Evolutionary conservation across 768 basidiomycete species (phyloP), one percentile per base, ranked within the genome.

Genomic region (Mycena olivaceomarginata): DNA sequence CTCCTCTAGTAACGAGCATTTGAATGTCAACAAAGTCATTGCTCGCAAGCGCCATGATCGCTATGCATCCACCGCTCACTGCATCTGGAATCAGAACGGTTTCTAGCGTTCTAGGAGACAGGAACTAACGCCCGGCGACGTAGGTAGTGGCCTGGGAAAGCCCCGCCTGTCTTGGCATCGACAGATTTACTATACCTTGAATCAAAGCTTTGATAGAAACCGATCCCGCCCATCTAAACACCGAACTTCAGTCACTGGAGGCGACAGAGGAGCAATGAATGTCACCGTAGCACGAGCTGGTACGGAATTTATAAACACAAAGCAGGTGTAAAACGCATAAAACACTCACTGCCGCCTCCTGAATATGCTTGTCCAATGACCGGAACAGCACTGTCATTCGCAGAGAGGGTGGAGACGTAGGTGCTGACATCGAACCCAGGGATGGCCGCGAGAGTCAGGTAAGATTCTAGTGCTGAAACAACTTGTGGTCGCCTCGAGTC

Each of bases 151-250:
- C 70, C 31, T 71, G 70, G 60, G 70, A 71, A 39, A 71, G 70
- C 25, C 70, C n/a, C 70, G 62, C 70, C 70, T n/a, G 62, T 63
- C 46, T 56, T 72, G 0, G 70, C 70, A 51, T 31, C 62, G 48
- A 72, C 22, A 41, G 70, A 63, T 72, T 72, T 72, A 41, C 31
- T 64, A n/a, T 72, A 64, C 37, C 71, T 65, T 45, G 71, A 72
- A 57, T 72, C 71, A 63, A 72, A 72, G 71, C 63, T 72, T 72
- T 72, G 71, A 37, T 72, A 72, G 39, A 72, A 57, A 20, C 71
- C 71, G 51, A 72, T 5, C 41, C 18, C 71, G 22, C 53, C 53
- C 71, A 72, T 72, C 71, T 72, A 45, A 65, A 72, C 41, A 53
- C 16, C 51, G 13, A 57, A 39, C 5, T 62, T 70, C 16, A 70